Base-by-base conservation (phyloP, 148 eudicot species). In the Rheum nobile region DNA sequence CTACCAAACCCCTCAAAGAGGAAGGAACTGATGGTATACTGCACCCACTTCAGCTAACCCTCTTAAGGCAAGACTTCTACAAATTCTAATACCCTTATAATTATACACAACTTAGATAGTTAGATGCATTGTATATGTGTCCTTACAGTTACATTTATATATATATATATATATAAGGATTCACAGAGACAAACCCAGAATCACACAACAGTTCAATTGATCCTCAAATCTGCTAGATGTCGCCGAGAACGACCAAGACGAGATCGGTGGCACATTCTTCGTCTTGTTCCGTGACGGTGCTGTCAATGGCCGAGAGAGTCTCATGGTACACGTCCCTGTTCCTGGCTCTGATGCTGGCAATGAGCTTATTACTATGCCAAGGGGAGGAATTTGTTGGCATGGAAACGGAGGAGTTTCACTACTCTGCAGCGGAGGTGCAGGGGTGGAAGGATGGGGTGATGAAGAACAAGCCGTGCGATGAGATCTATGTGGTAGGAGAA, bases 401-500 rank as follows among this genome's bases (percentile, higher is more conserved):
- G 47, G 16, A 43, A 14, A 43, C 16, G 16, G 13, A 54, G 61
- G 28, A 1, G 29, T 54, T 54, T 54, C 8, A 54, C 61, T 22
- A 21, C 26, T 54, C 61, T 54, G 24, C 28, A 21, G 29, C 29
- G 10, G 55, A 50, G 55, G 55, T n/a, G 55, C 55, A 50, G 9
- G 55, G 55, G 1, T 50, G 55, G 55, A 50, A n/a, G 55, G 24
- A 50, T n/a, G 55, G 55, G 24, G 9, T 50, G 24, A 61, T 39
- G 28, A 8, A 26, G 54, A 73, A 69, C 22, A 73, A 48, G 77
- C 81, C 85, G 11, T 90, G 96, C 47, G 96, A 92, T 35, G 96
- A 88, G 67, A 82, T 90, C 29, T 92, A 90, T 21, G 88, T 90
- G 44, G 93, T 92, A 7, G 69, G 80, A 52, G 96, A 92, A 80